Percentiles rank a stretch among this genome's conserved stretches.
Evolutionary conservation across 345 rosid genomes (phyloP).

Genomic region (Bruguiera sexangula): DNA sequence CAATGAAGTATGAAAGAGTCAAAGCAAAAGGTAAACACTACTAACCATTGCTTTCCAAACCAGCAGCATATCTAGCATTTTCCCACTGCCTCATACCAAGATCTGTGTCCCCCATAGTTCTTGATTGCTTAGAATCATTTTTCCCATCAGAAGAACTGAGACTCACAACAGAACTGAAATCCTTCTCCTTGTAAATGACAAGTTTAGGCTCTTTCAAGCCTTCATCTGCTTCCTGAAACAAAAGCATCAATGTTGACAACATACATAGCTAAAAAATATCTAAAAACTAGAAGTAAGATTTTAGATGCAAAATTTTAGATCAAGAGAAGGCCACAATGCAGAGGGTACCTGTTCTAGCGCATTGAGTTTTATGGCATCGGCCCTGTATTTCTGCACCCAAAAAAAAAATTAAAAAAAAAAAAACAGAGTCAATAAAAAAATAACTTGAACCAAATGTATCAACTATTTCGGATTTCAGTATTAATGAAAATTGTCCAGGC

Average conservation of each 20-base stretch:
- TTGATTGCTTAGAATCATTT: conserved; percentile 23
- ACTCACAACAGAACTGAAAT: conserved; percentile 38
- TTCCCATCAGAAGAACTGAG: conserved; percentile 26
- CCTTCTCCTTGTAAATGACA: conserved; percentile 53
- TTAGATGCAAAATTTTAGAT: background rate
- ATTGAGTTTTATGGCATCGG: conserved; percentile 43
- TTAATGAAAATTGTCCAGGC: background rate
- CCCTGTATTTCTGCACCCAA: conserved; percentile 58
- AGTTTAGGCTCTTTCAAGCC: conserved; percentile 66
- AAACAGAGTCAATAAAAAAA: conserved; percentile 11
- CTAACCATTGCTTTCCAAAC: conserved; percentile 43
- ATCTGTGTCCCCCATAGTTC: conserved; percentile 23
- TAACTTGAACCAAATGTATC: background rate
- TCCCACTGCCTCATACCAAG: background rate
- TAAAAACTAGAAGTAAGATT: background rate
- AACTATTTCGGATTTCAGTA: background rate
- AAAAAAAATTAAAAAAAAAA: too few relatives aligned
- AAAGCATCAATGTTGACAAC: conserved; percentile 12
- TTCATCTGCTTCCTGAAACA: conserved; percentile 57
- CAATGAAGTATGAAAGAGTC: conserved; percentile 1
- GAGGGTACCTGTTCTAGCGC: conserved; percentile 55
- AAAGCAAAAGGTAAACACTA: background rate
- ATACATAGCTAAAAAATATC: background rate
- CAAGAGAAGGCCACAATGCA: too few relatives aligned
- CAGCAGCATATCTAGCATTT: background rate